Conservation (phyloP, 176 grass and related monocot genomes). For the Puya raimondii region DNA sequence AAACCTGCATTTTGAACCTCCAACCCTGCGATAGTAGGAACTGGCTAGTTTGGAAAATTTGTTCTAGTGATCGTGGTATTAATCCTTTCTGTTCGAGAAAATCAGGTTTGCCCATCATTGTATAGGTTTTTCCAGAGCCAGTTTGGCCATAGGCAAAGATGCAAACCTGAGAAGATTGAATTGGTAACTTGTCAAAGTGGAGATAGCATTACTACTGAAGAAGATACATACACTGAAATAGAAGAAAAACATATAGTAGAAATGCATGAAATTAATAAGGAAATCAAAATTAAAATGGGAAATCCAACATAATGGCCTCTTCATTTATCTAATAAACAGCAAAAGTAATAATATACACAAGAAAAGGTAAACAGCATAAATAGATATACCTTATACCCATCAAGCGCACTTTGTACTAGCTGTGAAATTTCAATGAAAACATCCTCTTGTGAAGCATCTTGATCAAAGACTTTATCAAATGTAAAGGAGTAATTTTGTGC, state of each 20-base stretch:
- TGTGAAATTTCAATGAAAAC: slow-evolving; percentile 97
- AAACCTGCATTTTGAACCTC: slow-evolving; percentile 81
- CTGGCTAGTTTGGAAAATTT: slow-evolving; percentile 73
- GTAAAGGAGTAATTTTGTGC: slow-evolving; percentile 67
- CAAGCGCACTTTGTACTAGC: slow-evolving; percentile 89
- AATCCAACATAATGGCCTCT: background rate
- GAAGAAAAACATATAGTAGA: no score
- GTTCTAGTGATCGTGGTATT: slow-evolving; percentile 85
- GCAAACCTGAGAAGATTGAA: slow-evolving; percentile 46
- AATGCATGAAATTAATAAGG: no score
- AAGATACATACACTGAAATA: no score
- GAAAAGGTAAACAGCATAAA: background rate
- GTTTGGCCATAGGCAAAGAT: slow-evolving; percentile 99
- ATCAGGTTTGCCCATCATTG: slow-evolving; percentile 77
- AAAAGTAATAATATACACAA: background rate
- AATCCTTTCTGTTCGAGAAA: slow-evolving; percentile 51
- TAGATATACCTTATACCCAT: slow-evolving; percentile 79
- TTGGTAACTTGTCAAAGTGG: background rate
- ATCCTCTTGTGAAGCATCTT: slow-evolving; percentile 70
- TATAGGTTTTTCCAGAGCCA: slow-evolving; percentile 96
- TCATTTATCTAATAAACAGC: background rate
- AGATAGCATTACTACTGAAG: no score
- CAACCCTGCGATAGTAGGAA: slow-evolving; percentile 69
- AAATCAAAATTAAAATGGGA: no score
- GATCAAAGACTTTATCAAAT: slow-evolving; percentile 89